Evolutionary conservation across 805 yeast genomes (phyloP), one percentile per base, ranked within the genome.

Genomic region (Saccharomycopsis sp.): DNA sequence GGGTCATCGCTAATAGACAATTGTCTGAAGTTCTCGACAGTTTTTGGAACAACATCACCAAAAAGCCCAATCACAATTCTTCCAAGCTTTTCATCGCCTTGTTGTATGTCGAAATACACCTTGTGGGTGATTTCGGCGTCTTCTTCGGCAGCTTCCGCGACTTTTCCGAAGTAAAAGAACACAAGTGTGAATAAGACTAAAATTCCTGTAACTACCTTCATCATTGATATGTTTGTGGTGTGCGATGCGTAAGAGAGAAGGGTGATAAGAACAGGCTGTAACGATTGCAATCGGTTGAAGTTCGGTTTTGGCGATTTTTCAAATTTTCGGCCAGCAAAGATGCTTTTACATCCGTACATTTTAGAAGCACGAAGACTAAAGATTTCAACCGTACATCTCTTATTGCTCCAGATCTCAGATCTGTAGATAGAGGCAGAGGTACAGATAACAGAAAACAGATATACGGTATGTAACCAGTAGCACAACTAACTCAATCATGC

Each of bases 11-110:
- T 93, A 53, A 84, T 76, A 55, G 90, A 77, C 71, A 91, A 79
- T 67, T 87, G 86, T 67, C 89, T 83, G 75, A 91, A 91, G 78
- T 92, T 92, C 72, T 89, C 92, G 47, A 79, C 94, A 25, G 97
- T 92, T 73, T 86, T 87, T 66, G 96, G 97, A 47, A 86, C 93
- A 54, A 83, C 88, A 23, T 84, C 81, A 53, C 97, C 97, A 70
- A 85, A 93, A 56, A 93, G 78, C 12, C 97, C 98, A 70, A 93
- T 78, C 60, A 85, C 87, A 63, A 93, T 79, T 69, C 96, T 82
- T 53, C 98, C 98, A 52, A 92, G 74, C 2, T 75, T 67, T 70
- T 84, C 75, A 56, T 83, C 94, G 60, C 90, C 97, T 70, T 89
- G 92, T 65, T 82, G 78, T 63, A 92, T 76, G 70, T 93, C 97